phyloP scores from a whole-genome alignment of 1,139 yeast species.

The Kodamaea sp. region DNA sequence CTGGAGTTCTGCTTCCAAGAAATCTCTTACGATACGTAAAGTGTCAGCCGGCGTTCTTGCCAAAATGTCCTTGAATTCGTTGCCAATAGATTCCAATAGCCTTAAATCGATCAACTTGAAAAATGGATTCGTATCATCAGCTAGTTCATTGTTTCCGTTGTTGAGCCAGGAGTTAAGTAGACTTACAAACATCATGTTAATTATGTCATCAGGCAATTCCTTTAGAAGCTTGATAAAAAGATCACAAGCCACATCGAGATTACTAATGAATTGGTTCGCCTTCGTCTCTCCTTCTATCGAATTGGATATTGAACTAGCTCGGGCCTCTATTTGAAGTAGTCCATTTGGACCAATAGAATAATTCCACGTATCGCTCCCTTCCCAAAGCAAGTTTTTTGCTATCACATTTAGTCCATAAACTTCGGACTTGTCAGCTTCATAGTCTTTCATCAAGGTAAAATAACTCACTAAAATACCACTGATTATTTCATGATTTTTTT shows the following conservation, averaged over 20 bases:
- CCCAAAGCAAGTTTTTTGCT: conserved; percentile 44
- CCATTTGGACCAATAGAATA: conserved; percentile 55
- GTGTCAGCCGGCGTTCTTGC: conserved; percentile 64
- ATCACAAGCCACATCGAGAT: conserved; percentile 54
- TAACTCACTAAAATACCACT: conserved; percentile 50
- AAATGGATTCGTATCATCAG: conserved; percentile 51
- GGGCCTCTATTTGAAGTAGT: conserved; percentile 50
- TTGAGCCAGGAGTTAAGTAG: conserved; percentile 64
- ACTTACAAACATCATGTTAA: conserved; percentile 50
- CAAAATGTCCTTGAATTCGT: conserved; percentile 58
- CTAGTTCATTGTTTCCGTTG: conserved; percentile 11
- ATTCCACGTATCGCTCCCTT: conserved; percentile 51
- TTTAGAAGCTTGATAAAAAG: conserved; percentile 49
- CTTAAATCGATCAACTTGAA: conserved; percentile 60
- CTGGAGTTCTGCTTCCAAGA: conserved; percentile 27
- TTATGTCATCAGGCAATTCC: conserved; percentile 48
- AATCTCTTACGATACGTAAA: conserved; percentile 53
- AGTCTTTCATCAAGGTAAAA: conserved; percentile 38
- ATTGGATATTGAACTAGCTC: conserved; percentile 11
- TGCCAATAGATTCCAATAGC: conserved; percentile 63
- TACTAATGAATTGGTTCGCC: conserved; percentile 35
- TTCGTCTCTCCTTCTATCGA: conserved; percentile 22
- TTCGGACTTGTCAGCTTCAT: conserved; percentile 15
- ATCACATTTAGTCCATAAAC: conserved; percentile 38
- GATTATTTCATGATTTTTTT: conserved; percentile 45